Base-by-base conservation (phyloP, 495 filamentous ascomycete genomes). In the Trichoderma parareesei region DNA sequence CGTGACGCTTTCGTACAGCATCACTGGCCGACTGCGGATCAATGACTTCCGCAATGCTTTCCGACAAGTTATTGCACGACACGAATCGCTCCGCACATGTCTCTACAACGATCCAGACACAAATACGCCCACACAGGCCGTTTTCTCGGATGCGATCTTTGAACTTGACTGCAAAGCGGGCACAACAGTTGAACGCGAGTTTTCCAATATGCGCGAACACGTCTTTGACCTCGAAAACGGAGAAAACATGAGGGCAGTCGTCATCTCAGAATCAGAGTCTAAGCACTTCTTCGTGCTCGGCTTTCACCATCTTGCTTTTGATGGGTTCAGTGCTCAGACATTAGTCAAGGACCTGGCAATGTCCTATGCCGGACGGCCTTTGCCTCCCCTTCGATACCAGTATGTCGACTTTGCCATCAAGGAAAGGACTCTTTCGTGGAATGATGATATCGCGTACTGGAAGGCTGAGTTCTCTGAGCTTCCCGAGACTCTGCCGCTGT, bases 21-120 rank as follows among this genome's bases (percentile, higher is more conserved):
- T 80, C 5, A 61, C 60, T 8, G 79, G 79, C 18, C 41, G 35
- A 0, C 49, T 76, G 7, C 37, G 70, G 9, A 38, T 68, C 16
- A 37, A 44, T 5, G 59, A 65, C 2, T 66, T 84, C 5, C 65
- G 71, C 2, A 63, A 65, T 6, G 80, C 82, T 0, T 55, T 82
- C 1, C 41, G 66, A 1, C 27, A 60, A 1, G 72, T 79, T 2
- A 67, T 57, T 0, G 5, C 64, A 62, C 70, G 74, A 4, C 81
- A 85, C 63, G 81, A 84, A 65, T 65, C 78, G 0, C 64, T 82
- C 0, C 69, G 81, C 0, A 83, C 80, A 0, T 53, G 35, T 42
- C 69, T 70, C 66, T 41, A 63, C 61, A 48, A 42, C 27, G 69
- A 67, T 55, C 41, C 41, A 5, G 40, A n/a, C 41, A 46, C 41